These are phyloP conservation scores for Aspergillus eucalypticola DNA, from an alignment of 2,329 filamentous ascomycete species.

Conservation along the genomic window DNA sequence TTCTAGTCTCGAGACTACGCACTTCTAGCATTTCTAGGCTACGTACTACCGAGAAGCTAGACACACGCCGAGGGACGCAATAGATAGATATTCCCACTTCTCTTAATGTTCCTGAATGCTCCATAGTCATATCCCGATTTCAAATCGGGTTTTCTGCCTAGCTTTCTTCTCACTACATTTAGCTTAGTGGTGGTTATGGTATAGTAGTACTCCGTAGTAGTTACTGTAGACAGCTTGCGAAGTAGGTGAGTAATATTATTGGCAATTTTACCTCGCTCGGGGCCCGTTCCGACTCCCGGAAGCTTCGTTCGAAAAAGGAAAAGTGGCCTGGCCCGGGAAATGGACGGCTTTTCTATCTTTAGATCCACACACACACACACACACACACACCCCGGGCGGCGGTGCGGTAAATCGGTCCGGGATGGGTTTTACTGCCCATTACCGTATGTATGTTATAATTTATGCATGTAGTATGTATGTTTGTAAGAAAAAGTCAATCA, in stretches of 20 bases:
- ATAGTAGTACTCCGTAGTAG: neutral
- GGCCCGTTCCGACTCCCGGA: conserved; percentile 1
- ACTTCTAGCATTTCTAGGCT: neutral
- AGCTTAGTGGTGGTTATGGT: too few relatives aligned
- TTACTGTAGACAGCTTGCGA: neutral
- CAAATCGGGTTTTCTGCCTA: too few relatives aligned
- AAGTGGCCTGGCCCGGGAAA: conserved; percentile 1
- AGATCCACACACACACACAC: neutral
- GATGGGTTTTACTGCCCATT: neutral
- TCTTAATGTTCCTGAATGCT: neutral
- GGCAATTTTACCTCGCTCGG: conserved; percentile 3
- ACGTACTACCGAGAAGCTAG: neutral
- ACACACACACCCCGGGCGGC: neutral
- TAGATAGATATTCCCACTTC: neutral
- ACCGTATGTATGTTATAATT: neutral
- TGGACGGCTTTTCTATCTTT: conserved; percentile 3
- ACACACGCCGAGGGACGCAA: neutral
- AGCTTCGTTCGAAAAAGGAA: conserved; percentile 2
- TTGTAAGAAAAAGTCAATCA: neutral
- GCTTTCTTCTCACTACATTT: too few relatives aligned
- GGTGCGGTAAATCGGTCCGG: neutral
- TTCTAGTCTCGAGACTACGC: neutral
- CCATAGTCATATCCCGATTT: too few relatives aligned
- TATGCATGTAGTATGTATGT: neutral
- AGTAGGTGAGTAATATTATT: neutral